phyloP scores from a whole-genome alignment of 2,329 filamentous ascomycete genomes.

The Zasmidium citrigriseum region DNA sequence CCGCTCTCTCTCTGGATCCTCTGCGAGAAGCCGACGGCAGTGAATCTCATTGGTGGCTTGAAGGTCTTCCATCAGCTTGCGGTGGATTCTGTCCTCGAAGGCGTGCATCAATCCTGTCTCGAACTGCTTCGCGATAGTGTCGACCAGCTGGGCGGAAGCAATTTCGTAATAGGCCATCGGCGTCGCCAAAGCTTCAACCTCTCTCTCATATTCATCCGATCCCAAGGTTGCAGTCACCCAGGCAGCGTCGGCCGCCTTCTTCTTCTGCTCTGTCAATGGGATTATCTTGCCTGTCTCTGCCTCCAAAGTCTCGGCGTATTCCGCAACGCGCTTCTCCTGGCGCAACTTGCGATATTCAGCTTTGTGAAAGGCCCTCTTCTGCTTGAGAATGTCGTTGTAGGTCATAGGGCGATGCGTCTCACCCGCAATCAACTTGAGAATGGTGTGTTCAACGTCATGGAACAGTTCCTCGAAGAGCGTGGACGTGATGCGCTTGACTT shows the following conservation, averaged over 20 bases:
- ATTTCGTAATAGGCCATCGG: slow-evolving; percentile 70
- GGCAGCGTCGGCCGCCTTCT: slow-evolving; percentile 30
- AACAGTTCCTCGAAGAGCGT: slow-evolving; percentile 28
- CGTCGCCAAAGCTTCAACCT: slow-evolving; percentile 64
- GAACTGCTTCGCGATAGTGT: slow-evolving; percentile 43
- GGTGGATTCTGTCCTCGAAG: slow-evolving; percentile 12
- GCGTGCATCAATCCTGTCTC: slow-evolving; percentile 24
- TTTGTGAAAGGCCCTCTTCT: slow-evolving; percentile 22
- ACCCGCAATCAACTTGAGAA: slow-evolving; percentile 27
- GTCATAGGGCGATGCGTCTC: slow-evolving; percentile 42
- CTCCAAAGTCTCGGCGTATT: slow-evolving; percentile 31
- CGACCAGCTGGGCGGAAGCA: slow-evolving; percentile 65
- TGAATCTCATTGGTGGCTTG: slow-evolving; percentile 15
- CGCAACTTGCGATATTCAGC: slow-evolving; percentile 31
- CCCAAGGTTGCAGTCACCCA: slow-evolving; percentile 46
- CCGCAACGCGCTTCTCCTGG: slow-evolving; percentile 25
- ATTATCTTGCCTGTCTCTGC: slow-evolving; percentile 20
- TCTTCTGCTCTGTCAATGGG: slow-evolving; percentile 28
- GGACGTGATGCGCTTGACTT: slow-evolving; percentile 29
- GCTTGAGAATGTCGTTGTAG: slow-evolving; percentile 27
- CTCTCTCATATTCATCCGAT: slow-evolving; percentile 59
- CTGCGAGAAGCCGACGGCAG: slow-evolving; percentile 34
- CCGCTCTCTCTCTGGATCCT: slow-evolving; percentile 35
- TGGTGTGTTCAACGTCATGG: slow-evolving; percentile 27
- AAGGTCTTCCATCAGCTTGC: slow-evolving; percentile 15